Conservation (phyloP, 805 yeast genomes). For the Sungouiella blattae region DNA sequence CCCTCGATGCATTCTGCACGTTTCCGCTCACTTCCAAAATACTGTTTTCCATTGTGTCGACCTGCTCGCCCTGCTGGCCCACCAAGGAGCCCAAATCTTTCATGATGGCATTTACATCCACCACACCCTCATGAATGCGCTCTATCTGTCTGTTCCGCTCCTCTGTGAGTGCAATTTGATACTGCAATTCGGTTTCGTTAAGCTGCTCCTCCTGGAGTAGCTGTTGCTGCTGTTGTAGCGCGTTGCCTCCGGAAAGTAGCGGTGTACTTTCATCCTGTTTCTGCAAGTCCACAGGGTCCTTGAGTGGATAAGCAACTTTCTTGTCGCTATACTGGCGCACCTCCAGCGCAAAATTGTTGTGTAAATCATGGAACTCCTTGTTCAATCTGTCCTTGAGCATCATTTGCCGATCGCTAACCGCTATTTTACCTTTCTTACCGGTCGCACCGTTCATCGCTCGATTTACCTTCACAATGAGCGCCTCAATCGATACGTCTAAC, state of each 20-base stretch:
- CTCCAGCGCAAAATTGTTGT: slow-evolving; percentile 39
- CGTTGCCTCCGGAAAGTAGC: slow-evolving; percentile 25
- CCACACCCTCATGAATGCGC: slow-evolving; percentile 72
- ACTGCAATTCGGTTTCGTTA: slow-evolving; percentile 51
- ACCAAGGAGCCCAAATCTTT: slow-evolving; percentile 77
- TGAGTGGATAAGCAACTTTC: slow-evolving; percentile 27
- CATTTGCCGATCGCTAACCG: slow-evolving; percentile 35
- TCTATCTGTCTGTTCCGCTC: slow-evolving; percentile 73
- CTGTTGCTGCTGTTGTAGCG: slow-evolving; percentile 28
- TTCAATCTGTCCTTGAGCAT: slow-evolving; percentile 51
- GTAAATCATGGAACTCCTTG: slow-evolving; percentile 53
- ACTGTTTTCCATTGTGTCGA: slow-evolving; percentile 82
- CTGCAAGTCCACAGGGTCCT: slow-evolving; percentile 12
- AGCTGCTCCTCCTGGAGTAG: slow-evolving; percentile 37
- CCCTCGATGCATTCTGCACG: slow-evolving; percentile 66
- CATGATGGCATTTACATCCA: slow-evolving; percentile 82
- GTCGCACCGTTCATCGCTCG: slow-evolving; percentile 19
- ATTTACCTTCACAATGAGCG: slow-evolving; percentile 29
- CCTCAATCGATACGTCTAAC: slow-evolving; percentile 29
- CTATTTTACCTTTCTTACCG: slow-evolving; percentile 17
- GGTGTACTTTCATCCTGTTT: slow-evolving; percentile 35
- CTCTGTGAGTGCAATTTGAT: slow-evolving; percentile 60
- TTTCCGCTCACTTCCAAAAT: slow-evolving; percentile 59
- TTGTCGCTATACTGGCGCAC: slow-evolving; percentile 49
- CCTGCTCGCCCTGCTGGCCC: slow-evolving; percentile 77